Percentiles rank a stretch among this genome's conserved stretches.
Conservation (phyloP, 768 basidiomycete species). For the Leccinellum rugosiceps region DNA sequence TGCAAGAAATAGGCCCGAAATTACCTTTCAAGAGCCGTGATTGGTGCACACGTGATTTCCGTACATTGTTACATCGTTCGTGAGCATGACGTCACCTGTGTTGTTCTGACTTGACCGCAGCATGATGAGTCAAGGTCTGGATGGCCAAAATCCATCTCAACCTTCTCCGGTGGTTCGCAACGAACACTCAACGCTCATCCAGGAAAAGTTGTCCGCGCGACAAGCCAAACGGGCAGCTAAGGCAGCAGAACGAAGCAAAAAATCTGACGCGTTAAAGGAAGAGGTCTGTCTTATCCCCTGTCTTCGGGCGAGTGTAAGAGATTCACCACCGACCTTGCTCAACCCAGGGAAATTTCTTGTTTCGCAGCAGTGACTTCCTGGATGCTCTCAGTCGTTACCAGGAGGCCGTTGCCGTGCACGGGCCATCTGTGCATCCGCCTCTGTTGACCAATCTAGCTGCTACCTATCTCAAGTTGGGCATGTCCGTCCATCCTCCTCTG, state of each 20-base stretch:
- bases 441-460: conserved; percentile 43
- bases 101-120: not conserved
- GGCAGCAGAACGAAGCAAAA: conserved; percentile 14
- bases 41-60: not conserved
- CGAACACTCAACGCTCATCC: not conserved
- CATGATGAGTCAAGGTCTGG: not conserved
- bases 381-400: conserved; percentile 42
- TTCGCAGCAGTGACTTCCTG: conserved; percentile 35
- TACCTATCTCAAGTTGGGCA: conserved; percentile 41
- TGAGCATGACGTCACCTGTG: not conserved
- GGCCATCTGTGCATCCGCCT: conserved; percentile 26
- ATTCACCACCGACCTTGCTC: not conserved
- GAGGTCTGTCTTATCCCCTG: conserved; percentile 16
- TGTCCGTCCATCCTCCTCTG: conserved; percentile 20
- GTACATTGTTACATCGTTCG: not conserved
- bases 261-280: conserved; percentile 29
- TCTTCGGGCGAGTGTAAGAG: not conserved
- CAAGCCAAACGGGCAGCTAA: conserved; percentile 17
- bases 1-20: not conserved
- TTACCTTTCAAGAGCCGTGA: not conserved
- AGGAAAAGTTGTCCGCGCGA: conserved; percentile 8
- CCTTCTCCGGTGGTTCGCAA: not conserved
- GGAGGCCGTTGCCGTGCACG: conserved; percentile 36
- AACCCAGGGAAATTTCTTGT: conserved; percentile 43
- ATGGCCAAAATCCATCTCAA: not conserved